Evolutionary conservation across 2,329 filamentous ascomycete genomes (phyloP), one percentile per base, ranked within the genome.

Genomic region (Trichothecium sympodiale): DNA sequence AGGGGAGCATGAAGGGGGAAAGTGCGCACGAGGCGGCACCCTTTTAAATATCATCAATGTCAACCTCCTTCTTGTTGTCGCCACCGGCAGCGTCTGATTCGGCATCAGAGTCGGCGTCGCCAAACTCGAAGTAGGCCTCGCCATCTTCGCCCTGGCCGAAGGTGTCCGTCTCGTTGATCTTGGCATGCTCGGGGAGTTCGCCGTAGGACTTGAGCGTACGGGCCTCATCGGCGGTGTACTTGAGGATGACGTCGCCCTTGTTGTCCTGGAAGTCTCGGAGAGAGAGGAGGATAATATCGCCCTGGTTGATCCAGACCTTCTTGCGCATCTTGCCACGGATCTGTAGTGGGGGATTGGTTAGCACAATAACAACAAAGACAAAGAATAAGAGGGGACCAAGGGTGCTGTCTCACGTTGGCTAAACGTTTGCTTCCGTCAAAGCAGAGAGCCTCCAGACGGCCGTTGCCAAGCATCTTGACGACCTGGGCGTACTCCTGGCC

Each of bases 231-330:
- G 86, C 81, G 39, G 77, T 84, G 76, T 95, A 94, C 71, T 95
- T 96, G 59, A 93, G 77, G 56, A 91, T 91, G 61, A 95, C 94
- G 59, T 95, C 88, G 60, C 88, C 88, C 69, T 94, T 94, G 66
- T 89, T 83, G 64, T 91, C 85, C 60, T 94, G 86, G 67, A 93
- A 93, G 62, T 93, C 87, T 50, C 86, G 83, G 42, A 94, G 80
- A 26, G 82, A 88, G 42, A 89, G 71, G 31, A 89, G 76, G 60
- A 89, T 88, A 59, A 94, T 94, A 60, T 94, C 86, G 56, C 87
- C 87, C 69, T 94, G 87, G 74, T 94, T 95, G 74, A 95, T 95
- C 87, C 87, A 95, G 63, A 96, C 91, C 77, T 98, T 98, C 77
- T 98, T 98, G 55, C 91, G 80, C 54, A 98, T 83, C 68, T 98